These are phyloP conservation scores for Puccinia hordei DNA, from an alignment of 1,284 basidiomycete species.

Conservation along the genomic window DNA sequence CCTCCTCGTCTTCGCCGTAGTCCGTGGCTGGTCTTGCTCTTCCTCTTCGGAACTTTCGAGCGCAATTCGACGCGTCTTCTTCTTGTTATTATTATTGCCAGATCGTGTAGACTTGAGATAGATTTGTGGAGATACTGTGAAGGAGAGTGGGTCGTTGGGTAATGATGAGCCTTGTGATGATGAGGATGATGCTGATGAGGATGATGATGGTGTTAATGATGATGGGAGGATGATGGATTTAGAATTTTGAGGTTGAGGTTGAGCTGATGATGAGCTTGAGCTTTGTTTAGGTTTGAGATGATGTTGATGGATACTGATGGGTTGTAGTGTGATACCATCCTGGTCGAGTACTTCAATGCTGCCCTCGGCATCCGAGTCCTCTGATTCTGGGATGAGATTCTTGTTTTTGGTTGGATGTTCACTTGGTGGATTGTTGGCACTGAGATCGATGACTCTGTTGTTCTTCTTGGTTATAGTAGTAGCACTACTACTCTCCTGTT, in stretches of 20 bases:
- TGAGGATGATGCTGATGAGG: neutral
- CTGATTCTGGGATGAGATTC: neutral
- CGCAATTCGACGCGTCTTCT: constrained; percentile 28
- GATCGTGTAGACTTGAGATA: neutral
- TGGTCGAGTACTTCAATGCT: constrained; percentile 21
- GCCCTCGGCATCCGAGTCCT: constrained; percentile 25
- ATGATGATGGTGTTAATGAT: neutral
- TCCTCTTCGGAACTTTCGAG: constrained; percentile 21
- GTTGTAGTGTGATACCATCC: neutral
- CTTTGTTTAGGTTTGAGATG: neutral
- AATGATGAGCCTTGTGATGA: neutral
- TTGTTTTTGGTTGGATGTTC: neutral
- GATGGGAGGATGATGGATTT: neutral
- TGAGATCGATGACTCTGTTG: neutral
- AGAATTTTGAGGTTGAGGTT: neutral
- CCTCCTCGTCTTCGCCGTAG: neutral
- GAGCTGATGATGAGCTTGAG: neutral
- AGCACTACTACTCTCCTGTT: too few relatives aligned
- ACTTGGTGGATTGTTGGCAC: neutral
- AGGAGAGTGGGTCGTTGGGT: constrained; percentile 2
- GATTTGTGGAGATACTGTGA: constrained; percentile 4
- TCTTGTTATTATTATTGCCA: constrained; percentile 4
- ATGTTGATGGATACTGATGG: neutral
- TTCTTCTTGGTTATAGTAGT: too few relatives aligned
- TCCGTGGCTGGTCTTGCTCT: neutral